Percentiles rank a stretch among this genome's conserved stretches.
Conservation (phyloP, 208 protist species). For the Trypanosoma avium region DNA sequence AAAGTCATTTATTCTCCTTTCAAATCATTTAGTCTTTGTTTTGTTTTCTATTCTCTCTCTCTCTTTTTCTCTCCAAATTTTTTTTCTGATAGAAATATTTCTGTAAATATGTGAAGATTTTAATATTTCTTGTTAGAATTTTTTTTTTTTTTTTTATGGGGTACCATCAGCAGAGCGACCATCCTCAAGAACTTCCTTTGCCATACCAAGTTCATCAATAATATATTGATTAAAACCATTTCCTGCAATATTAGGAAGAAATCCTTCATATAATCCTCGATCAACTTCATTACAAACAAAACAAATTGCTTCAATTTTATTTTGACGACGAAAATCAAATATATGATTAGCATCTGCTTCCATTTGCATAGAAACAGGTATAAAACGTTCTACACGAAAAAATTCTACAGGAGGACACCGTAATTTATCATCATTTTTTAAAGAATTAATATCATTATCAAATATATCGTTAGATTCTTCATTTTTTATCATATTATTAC, state of each 20-base stretch:
- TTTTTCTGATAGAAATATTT: conserved; percentile 11
- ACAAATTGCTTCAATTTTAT: conserved; percentile 80
- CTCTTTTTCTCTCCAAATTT: background rate
- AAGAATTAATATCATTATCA: too few species aligned
- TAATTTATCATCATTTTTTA: too few species aligned
- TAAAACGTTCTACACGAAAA: conserved; percentile 86
- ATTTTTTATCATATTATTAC: background rate
- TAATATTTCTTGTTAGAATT: background rate
- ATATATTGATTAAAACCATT: conserved; percentile 85
- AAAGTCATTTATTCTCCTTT: too few species aligned
- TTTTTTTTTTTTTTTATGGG: conserved; percentile 16
- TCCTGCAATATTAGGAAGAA: conserved; percentile 50
- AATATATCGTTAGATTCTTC: too few species aligned
- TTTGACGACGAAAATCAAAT: conserved; percentile 66
- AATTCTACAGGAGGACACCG: conserved; percentile 44
- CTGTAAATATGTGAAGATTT: too few species aligned
- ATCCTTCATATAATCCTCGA: conserved; percentile 50
- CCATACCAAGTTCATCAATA: conserved; percentile 80
- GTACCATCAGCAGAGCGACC: conserved; percentile 49
- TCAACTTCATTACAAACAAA: conserved; percentile 82
- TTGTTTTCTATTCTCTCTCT: background rate
- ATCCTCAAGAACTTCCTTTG: conserved; percentile 54
- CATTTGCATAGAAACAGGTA: conserved; percentile 87
- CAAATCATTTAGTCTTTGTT: background rate
- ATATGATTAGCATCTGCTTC: conserved; percentile 85